phyloP scores from a whole-genome alignment of 139 green algal genomes.

The Parachlorella kessleri region DNA sequence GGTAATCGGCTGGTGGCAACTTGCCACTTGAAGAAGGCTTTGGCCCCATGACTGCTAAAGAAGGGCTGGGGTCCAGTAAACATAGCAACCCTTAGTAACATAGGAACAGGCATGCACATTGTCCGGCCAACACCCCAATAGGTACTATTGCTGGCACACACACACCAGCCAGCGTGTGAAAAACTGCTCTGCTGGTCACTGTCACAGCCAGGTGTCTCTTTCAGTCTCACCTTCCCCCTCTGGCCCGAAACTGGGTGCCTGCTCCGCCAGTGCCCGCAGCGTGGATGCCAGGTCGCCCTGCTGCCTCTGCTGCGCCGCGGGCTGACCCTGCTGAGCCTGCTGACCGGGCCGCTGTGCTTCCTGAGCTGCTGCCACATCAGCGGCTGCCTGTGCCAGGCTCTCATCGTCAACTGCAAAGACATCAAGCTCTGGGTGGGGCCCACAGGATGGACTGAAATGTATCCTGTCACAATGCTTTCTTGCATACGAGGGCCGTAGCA shows the following conservation, averaged over 20 bases:
- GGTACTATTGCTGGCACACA: too few species aligned
- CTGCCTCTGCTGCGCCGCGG: conserved; percentile 4
- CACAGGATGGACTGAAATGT: background rate
- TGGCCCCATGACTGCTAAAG: too few species aligned
- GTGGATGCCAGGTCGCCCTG: conserved; percentile 11
- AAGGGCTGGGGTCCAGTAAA: background rate
- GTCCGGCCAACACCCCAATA: too few species aligned
- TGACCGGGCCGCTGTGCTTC: background rate
- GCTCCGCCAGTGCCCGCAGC: conserved; percentile 28
- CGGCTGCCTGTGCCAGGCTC: background rate
- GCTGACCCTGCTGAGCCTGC: background rate
- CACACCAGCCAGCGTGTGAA: too few species aligned
- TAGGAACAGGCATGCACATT: too few species aligned
- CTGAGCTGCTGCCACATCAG: background rate
- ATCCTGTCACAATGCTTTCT: background rate
- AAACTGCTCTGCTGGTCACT: too few species aligned
- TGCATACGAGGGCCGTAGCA: background rate
- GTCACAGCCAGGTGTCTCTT: too few species aligned
- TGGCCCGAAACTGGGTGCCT: conserved; percentile 20
- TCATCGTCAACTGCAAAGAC: background rate
- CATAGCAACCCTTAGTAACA: background rate
- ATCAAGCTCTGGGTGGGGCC: background rate
- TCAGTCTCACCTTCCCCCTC: conserved; percentile 6
- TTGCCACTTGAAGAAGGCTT: too few species aligned
- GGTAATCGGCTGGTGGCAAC: too few species aligned